phyloP scores from a whole-genome alignment of 495 filamentous ascomycete genomes.

The Antarctomyces pellizariae region DNA sequence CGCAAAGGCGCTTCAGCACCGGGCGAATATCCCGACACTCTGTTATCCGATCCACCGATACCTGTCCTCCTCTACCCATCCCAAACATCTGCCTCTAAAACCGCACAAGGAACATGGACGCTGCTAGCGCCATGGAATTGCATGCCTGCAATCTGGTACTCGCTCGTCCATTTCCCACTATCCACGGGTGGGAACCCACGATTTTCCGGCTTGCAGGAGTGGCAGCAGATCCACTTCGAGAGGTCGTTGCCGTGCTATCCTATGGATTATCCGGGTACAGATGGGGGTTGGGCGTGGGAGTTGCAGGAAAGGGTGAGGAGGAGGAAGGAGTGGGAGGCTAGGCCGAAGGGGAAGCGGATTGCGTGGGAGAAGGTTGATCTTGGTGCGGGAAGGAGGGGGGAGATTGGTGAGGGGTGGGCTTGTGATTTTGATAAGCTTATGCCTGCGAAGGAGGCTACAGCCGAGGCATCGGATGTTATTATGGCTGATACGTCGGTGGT shows the following conservation, averaged over 20 bases:
- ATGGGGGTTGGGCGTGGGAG: conserved; percentile 61
- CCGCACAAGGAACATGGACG: conserved; percentile 54
- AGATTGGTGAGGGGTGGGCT: conserved; percentile 60
- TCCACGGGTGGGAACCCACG: conserved; percentile 55
- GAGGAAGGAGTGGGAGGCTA: conserved; percentile 46
- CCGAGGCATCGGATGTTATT: conserved; percentile 1
- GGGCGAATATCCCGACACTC: conserved; percentile 34
- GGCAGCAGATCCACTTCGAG: conserved; percentile 65
- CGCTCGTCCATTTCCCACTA: conserved; percentile 64
- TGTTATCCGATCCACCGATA: conserved; percentile 51
- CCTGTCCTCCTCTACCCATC: conserved; percentile 52
- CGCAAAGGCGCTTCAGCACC: conserved; percentile 45
- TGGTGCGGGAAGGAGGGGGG: conserved; percentile 52
- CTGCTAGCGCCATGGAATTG: conserved; percentile 84
- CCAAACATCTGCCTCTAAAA: conserved; percentile 17
- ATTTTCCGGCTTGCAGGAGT: conserved; percentile 64
- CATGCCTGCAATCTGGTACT: conserved; percentile 66
- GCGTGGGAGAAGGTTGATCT: conserved; percentile 59
- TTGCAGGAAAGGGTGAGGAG: conserved; percentile 34
- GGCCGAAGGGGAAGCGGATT: conserved; percentile 59
- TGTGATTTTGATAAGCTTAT: conserved; percentile 55
- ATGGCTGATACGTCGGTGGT: too few species aligned
- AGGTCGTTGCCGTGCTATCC: conserved; percentile 66
- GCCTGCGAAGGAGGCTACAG: not conserved
- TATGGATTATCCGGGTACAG: conserved; percentile 63